Evolutionary conservation across 1,284 basidiomycete genomes (phyloP), one percentile per base, ranked within the genome.

Genomic region (Moesziomyces aphidis): DNA sequence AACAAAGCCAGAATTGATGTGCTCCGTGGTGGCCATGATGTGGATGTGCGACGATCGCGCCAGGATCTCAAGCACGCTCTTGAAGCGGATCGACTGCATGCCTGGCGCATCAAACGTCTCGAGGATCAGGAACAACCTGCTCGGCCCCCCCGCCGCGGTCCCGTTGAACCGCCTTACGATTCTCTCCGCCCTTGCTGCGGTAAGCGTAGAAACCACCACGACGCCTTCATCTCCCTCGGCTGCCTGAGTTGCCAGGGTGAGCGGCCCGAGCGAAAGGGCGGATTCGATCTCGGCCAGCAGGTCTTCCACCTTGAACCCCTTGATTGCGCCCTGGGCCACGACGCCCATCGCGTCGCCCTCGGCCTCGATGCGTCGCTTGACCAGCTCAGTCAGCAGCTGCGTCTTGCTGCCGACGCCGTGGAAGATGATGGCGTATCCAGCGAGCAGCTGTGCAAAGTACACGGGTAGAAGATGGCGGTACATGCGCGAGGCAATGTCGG

Each of bases 251-350:
- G 59, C 60, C 28, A 61, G 10, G 3, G 65, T 67, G 55, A 73
- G 43, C 34, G 57, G 39, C 0, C 69, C 69, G 23, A 72, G n/a
- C 17, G 64, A 69, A 0, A 64, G 60, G 13, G 64, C 65, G 13
- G 61, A 11, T 28, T 76, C 73, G 17, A 76, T 59, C 53, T 68
- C 57, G 1, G 52, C 55, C 2, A 76, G 50, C 58, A 76, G 56
- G 34, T 76, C 69, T 52, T 76, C 73, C n/a, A 76, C 65, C 26
- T 71, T 70, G 55, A 76, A 71, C n/a, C 64, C 73, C 43, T 69
- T 70, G 61, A 72, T 76, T 10, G 61, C 65, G 2, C 67, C 75
- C 43, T 77, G 71, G 1, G 64, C 75, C n/a, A 77, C 64, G 17
- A 73, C 71, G n/a, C 62, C 74, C 7, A 73, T 60, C n/a, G 66